Conservation (phyloP, 192 early-diverging fungal species). For the Coemansia interrupta region DNA sequence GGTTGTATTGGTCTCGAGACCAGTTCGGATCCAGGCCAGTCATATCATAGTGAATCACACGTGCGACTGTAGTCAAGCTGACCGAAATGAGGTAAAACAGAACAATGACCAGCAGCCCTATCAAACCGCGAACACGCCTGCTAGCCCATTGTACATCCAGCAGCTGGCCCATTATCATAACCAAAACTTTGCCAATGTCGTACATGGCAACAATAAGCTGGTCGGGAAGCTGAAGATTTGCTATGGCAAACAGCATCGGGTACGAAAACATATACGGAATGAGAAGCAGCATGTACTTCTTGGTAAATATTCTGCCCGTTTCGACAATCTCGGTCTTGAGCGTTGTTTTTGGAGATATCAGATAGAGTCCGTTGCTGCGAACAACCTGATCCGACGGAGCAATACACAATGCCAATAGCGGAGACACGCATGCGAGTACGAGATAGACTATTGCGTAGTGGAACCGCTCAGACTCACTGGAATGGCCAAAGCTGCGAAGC, state of each 20-base stretch:
- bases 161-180: conserved; percentile 25
- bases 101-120: conserved; percentile 11
- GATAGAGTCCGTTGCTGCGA: conserved; percentile 36
- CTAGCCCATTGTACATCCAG: conserved; percentile 34
- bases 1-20: conserved; percentile 1
- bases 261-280: conserved; percentile 11
- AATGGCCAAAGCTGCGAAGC: conserved; percentile 1
- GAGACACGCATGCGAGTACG: conserved; percentile 19
- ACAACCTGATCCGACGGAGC: conserved; percentile 30
- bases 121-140: conserved; percentile 16
- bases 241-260: conserved; percentile 17
- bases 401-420: conserved; percentile 19
- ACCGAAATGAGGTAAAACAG: conserved; percentile 16
- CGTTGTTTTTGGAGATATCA: conserved; percentile 33
- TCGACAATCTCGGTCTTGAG: conserved; percentile 17
- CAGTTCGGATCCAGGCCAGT: conserved; percentile 9
- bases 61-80: conserved; percentile 11
- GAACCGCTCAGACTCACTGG: conserved; percentile 3
- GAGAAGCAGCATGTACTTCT: conserved; percentile 13
- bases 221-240: conserved; percentile 21
- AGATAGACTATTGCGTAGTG: conserved; percentile 20
- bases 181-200: conserved; percentile 29
- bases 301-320: conserved; percentile 18
- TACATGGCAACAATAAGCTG: conserved; percentile 22
- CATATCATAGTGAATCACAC: conserved; percentile 4